Evolutionary conservation across 2,329 filamentous ascomycete genomes (phyloP).

Genomic region (Colletotrichum musae): DNA sequence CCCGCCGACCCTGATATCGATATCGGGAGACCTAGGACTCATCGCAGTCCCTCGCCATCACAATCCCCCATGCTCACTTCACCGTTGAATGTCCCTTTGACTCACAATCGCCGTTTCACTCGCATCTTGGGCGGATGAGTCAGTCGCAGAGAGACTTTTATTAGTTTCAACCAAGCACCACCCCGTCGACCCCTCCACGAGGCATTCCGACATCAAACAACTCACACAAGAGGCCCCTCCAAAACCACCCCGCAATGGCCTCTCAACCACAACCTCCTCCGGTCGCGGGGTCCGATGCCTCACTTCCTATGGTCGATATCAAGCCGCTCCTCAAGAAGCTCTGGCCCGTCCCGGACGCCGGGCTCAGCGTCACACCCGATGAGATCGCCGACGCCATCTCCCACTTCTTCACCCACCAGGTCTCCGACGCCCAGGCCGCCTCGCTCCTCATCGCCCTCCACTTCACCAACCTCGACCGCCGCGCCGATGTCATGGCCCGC

Average conservation of each 20-base stretch:
- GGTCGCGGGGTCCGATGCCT: conserved; percentile 47
- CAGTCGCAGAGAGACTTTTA: background rate
- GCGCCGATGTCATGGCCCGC: conserved; percentile 87
- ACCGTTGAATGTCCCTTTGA: conserved; percentile 12
- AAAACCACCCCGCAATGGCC: conserved; percentile 47
- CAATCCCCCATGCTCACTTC: background rate
- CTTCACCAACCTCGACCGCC: conserved; percentile 88
- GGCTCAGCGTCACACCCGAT: conserved; percentile 72
- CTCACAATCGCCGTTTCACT: conserved; percentile 26
- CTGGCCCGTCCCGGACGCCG: conserved; percentile 69
- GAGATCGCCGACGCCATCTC: conserved; percentile 94
- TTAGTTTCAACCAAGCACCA: background rate
- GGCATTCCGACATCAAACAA: background rate
- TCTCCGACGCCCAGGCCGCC: conserved; percentile 90
- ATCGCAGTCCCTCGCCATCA: conserved; percentile 14
- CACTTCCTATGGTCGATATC: conserved; percentile 65
- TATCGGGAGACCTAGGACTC: background rate
- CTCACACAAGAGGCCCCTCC: background rate
- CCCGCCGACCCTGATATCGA: conserved; percentile 14
- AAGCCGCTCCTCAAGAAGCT: conserved; percentile 81
- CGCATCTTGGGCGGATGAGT: conserved; percentile 9
- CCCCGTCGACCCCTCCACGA: background rate
- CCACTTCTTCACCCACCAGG: conserved; percentile 89
- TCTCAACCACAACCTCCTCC: conserved; percentile 43
- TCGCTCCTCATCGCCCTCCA: conserved; percentile 92